Evolutionary conservation across 768 basidiomycete species (phyloP), one percentile per base, ranked within the genome.

Genomic region (Amanita polypyramis): DNA sequence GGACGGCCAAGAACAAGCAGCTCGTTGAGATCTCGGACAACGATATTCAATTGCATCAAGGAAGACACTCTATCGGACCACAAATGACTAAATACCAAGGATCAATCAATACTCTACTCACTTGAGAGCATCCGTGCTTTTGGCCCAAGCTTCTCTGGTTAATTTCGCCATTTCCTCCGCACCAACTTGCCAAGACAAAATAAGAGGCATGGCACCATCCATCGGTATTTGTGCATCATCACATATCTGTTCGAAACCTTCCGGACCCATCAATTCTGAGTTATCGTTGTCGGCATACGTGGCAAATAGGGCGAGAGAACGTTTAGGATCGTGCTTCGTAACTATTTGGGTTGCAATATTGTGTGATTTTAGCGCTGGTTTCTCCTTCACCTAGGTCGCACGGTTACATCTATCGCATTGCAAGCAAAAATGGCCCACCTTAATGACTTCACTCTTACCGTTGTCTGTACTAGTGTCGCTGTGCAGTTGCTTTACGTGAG

Each of bases 101-200:
- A 34, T 45, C 11, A 39, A 25, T 10, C 7, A 45, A 30, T 27
- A 33, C 15, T 23, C 6, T 43, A 64, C 69, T 51, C 50, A 70
- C 70, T 64, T 66, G 12, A 72, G 57, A 14, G 54, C 52, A 17
- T 54, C 56, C 32, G 72, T 77, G 14, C 78, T 82, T 49, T 70
- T 68, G n/a, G 67, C 61, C 88, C 88, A 91, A 56, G 86, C 85
- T 6, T 75, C 70, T 62, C 70, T 75, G 37, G 74, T 73, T 40
- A 91, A 67, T 55, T 79, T 85, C 25, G 72, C 84, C 80, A 91
- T 81, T 57, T 88, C 85, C 50, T 71, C 68, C 8, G 82, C 74
- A 39, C 74, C 68, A 48, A 85, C 62, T 55, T 84, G 81, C 88
- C 88, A 91, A 19, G 85, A 76, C 11, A 90, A 66, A 14, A 90